Evolutionary conservation across 2,329 filamentous ascomycete genomes (phyloP).

Genomic region (Davidsoniella neocaledoniae): DNA sequence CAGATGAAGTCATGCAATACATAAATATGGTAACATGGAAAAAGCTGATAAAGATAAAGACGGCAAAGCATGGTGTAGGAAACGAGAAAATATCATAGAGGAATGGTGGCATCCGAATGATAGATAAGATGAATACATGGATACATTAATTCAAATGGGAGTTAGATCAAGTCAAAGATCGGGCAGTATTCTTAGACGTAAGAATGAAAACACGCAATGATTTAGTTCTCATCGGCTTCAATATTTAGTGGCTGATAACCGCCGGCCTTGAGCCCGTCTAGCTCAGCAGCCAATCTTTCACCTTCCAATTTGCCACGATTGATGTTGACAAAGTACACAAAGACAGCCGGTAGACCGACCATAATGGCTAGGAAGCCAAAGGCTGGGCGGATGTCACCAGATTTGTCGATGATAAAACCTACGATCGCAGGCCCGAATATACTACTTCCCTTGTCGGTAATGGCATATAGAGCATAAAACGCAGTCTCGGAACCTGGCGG

Average conservation of each 20-base stretch:
- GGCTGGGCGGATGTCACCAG: slow-evolving; percentile 65
- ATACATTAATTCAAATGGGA: too few relatives aligned
- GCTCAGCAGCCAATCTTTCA: slow-evolving; percentile 41
- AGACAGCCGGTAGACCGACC: slow-evolving; percentile 67
- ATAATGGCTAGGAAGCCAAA: slow-evolving; percentile 83
- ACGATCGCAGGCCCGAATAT: slow-evolving; percentile 91
- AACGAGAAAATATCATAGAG: too few relatives aligned
- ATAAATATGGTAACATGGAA: too few relatives aligned
- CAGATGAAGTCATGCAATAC: too few relatives aligned
- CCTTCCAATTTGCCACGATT: slow-evolving; percentile 60
- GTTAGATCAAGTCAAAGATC: too few relatives aligned
- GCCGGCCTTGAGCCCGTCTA: slow-evolving; percentile 32
- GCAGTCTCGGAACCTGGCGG: slow-evolving; percentile 88
- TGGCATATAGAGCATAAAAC: slow-evolving; percentile 92
- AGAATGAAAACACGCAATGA: not conserved
- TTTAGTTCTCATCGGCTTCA: not conserved
- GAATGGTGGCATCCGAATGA: too few relatives aligned
- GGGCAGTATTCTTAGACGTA: too few relatives aligned
- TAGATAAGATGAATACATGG: too few relatives aligned
- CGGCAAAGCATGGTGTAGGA: too few relatives aligned
- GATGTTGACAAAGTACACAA: slow-evolving; percentile 75
- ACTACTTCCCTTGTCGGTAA: slow-evolving; percentile 91
- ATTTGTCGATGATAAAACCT: slow-evolving; percentile 73
- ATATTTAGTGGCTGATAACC: slow-evolving; percentile 8
- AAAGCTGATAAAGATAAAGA: too few relatives aligned